phyloP scores from a whole-genome alignment of 2,329 filamentous ascomycete genomes.

The Stemphylium vesicarium region DNA sequence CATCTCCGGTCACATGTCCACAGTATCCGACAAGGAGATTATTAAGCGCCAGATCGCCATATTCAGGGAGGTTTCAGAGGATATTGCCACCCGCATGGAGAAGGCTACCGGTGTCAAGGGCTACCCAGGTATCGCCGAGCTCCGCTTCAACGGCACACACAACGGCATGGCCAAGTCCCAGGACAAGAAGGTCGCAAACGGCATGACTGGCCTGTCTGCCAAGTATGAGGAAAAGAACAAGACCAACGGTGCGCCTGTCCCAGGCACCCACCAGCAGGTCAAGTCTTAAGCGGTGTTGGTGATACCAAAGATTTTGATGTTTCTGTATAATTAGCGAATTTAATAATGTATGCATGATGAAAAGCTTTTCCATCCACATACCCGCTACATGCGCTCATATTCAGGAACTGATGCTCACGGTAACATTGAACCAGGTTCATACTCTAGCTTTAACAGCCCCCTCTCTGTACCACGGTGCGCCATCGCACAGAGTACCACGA shows the following conservation, averaged over 20 bases:
- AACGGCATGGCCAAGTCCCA: conserved; percentile 64
- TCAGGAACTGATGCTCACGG: no score
- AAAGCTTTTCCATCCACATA: no score
- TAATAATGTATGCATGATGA: background rate
- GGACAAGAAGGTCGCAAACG: conserved; percentile 59
- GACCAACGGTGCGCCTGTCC: conserved; percentile 58
- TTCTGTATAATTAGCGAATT: background rate
- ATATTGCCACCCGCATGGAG: conserved; percentile 64
- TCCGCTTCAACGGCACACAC: conserved; percentile 66
- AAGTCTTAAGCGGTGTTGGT: background rate
- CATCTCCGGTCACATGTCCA: conserved; percentile 66
- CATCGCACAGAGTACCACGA: no score
- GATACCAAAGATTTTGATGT: background rate
- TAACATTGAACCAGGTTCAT: no score
- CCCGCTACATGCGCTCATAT: no score
- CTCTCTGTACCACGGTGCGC: no score
- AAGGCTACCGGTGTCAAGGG: conserved; percentile 68
- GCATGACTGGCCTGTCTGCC: conserved; percentile 38
- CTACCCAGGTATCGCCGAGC: conserved; percentile 61
- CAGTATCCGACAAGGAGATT: conserved; percentile 64
- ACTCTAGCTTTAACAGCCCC: no score
- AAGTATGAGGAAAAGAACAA: conserved; percentile 38
- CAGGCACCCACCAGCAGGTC: conserved; percentile 49
- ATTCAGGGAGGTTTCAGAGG: conserved; percentile 67
- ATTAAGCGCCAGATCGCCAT: conserved; percentile 70